Base-by-base conservation (phyloP, 2,329 filamentous ascomycete species). In the Phaeosphaeriaceae sp. region DNA sequence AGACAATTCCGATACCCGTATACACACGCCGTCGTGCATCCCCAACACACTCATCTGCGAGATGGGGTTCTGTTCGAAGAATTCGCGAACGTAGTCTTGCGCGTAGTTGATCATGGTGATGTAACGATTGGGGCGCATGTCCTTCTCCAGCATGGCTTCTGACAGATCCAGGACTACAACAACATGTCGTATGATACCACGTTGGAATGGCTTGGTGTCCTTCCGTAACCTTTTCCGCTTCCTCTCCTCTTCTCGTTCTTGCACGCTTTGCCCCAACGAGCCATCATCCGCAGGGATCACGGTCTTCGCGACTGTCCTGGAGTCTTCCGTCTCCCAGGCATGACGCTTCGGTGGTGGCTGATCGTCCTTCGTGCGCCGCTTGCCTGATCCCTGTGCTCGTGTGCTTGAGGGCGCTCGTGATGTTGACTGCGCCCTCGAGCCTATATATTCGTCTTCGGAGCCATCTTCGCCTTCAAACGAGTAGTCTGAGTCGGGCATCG, bases 1-100 rank as follows among this genome's bases (percentile, higher is more conserved):
- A 54, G 91, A 90, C 83, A 98, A 89, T 72, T 97, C 92, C 73
- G 91, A 95, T 62, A 99, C 86, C 41, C 91, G 84, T 22, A 96
- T 83, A 1, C 93, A 93, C 17, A 98, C 83, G 17, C 95, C 95
- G 75, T 98, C 95, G 61, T 91, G 88, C 91, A 98, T 97, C 51
- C 91, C 94, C 41, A 99, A 83, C 27, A 99, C 90, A 22, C 91
- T 93, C 56, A 99, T 86, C 79, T 99, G 95, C 10, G 93, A 96
- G 66, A 99, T 98, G 11, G 95, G 95, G 71, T 99, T 99, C 79
- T 99, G 95, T 79, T 98, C 95, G 74, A 98, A 99, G 80, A 92
- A 99, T 76, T 97, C 94, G 58, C 89, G 86, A 49, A 98, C 90
- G 77, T 98, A 99, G 56, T 93, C 90, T 63, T 90, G 87, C 17